Evolutionary conservation across 2,329 filamentous ascomycete genomes (phyloP), one percentile per base, ranked within the genome.

Genomic region (Ophiostoma ulmi): DNA sequence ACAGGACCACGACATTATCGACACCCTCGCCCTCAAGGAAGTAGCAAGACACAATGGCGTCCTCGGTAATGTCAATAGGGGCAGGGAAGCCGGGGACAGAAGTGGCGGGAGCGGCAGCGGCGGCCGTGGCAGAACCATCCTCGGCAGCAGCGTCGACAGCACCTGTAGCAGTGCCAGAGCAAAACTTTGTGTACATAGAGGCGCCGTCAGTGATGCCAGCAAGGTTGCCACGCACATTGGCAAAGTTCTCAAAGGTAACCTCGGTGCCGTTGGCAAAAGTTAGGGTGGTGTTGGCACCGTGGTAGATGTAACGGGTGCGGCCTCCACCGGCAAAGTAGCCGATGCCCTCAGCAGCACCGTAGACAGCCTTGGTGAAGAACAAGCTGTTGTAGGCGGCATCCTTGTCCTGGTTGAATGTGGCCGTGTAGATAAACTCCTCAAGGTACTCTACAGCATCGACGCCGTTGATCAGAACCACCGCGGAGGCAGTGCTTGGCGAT

Each of bases 391-490:
- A 82, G 1, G 77, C 77, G 5, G 78, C 75, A 31, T 76, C 76
- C 17, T 71, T 76, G 41, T 79, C 76, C 35, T 73, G 76, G 68
- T 74, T 73, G 71, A 79, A 79, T 0, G 77, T 74, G 0, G 81
- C 80, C 0, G 75, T 76, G 72, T 82, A 81, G 4, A 84, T 73
- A 1, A 82, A 74, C 6, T 82, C 79, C 77, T 75, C 75, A n/a
- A 83, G 77, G 48, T 82, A 85, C 0, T 77, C 74, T 0, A 76
- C 75, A 0, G 76, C 77, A 35, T 77, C 75, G 6, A 75, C 67
- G 55, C 77, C 77, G 65, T 78, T 77, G 74, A 78, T 78, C 26
- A 73, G 72, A 22, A 73, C 74, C 7, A 79, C 74, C 10, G 68
- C 44, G 8, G 74, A 73, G 1, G 76, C 75, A 5, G 75, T 71